These are phyloP conservation scores for Trypanosoma platydactyli DNA, from an alignment of 208 protist species.

Conservation along the genomic window DNA sequence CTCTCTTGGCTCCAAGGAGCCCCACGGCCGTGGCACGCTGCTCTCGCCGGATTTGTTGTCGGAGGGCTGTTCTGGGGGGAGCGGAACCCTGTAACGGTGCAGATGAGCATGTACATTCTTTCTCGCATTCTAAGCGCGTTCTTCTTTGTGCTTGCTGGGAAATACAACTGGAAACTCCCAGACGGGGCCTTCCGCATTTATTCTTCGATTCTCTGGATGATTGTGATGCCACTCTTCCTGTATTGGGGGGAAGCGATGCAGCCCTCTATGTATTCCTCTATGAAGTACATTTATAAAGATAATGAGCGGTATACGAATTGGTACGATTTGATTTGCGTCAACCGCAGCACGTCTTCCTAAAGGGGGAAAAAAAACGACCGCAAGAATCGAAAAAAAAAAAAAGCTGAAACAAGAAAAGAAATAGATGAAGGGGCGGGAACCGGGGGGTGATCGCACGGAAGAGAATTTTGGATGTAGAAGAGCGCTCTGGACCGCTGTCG, in stretches of 20 bases:
- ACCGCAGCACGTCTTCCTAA: conserved; percentile 34
- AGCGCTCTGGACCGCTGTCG: too few species aligned
- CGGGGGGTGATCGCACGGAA: not conserved
- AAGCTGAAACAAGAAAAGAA: not conserved
- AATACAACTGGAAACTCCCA: conserved; percentile 27
- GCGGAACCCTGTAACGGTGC: conserved; percentile 67
- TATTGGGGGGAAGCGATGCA: conserved; percentile 75
- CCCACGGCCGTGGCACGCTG: conserved; percentile 60
- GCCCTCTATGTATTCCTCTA: conserved; percentile 70
- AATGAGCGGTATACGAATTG: conserved; percentile 62
- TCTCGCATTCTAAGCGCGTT: conserved; percentile 64
- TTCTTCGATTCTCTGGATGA: conserved; percentile 70
- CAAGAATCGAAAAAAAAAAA: not conserved
- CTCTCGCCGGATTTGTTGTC: conserved; percentile 76
- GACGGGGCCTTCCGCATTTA: conserved; percentile 54
- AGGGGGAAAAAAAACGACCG: not conserved
- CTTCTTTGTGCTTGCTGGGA: conserved; percentile 44
- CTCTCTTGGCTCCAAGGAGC: conserved; percentile 40
- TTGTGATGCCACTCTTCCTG: conserved; percentile 71
- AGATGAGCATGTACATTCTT: conserved; percentile 93
- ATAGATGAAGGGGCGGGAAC: not conserved
- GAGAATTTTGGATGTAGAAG: too few species aligned
- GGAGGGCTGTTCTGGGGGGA: conserved; percentile 77
- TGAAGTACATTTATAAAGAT: conserved; percentile 88
- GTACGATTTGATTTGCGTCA: conserved; percentile 67